Conservation (phyloP, 345 rosid genomes). For the Dovyalis caffra region DNA sequence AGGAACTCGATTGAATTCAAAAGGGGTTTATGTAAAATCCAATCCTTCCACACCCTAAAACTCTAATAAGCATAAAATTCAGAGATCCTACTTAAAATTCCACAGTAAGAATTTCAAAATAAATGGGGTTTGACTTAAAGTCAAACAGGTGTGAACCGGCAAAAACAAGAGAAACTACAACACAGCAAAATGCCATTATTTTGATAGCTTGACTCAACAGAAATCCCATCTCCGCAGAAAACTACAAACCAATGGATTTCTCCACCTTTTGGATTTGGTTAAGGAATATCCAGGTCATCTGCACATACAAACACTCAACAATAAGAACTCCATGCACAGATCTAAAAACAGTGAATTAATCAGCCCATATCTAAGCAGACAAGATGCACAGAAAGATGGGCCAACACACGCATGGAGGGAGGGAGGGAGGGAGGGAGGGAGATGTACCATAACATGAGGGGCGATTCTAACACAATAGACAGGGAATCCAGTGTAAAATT, state of each 20-base stretch:
- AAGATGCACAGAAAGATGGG: neutral
- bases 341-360: neutral
- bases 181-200: conserved; percentile 28
- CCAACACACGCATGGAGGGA: neutral
- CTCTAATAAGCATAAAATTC: neutral
- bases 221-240: neutral
- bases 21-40: conserved; percentile 9
- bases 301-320: conserved; percentile 29
- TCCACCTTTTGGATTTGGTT: conserved; percentile 77
- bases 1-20: neutral
- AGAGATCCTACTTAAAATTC: conserved; percentile 28
- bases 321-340: neutral
- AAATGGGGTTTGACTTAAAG: conserved; percentile 14
- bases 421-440: neutral
- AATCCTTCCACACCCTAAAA: conserved; percentile 16
- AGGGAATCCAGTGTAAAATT: conserved; percentile 95
- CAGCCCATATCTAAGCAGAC: neutral
- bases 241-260: conserved; percentile 53
- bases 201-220: neutral
- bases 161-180: conserved; percentile 23
- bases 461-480: conserved; percentile 94
- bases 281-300: conserved; percentile 99
- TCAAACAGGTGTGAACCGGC: conserved; percentile 16
- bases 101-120: conserved; percentile 14
- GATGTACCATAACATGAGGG: conserved; percentile 92